Conservation (phyloP, 2,329 filamentous ascomycete species). For the Pseudogymnoascus sp. region DNA sequence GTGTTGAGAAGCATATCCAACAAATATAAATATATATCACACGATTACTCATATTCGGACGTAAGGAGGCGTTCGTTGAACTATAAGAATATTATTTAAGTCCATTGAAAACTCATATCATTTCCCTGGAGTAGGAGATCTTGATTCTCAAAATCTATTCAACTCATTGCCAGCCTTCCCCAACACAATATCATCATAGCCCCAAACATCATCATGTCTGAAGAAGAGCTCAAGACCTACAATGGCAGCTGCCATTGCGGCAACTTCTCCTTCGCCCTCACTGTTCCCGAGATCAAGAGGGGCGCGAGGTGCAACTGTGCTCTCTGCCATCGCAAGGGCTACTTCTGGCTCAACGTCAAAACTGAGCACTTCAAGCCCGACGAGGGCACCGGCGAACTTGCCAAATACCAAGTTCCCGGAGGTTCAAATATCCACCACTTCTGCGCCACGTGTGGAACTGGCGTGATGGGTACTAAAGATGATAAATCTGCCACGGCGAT, state of each 20-base stretch:
- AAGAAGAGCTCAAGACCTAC: slow-evolving; percentile 4
- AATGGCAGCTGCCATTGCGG: slow-evolving; percentile 2
- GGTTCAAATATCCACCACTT: not conserved
- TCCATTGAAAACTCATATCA: not conserved
- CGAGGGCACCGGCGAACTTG: not conserved
- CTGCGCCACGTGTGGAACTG: slow-evolving; percentile 1
- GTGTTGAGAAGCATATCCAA: not conserved
- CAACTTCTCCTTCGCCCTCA: not conserved
- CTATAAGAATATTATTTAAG: not conserved
- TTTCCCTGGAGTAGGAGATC: not conserved
- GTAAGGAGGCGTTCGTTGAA: not conserved
- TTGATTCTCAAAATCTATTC: not conserved
- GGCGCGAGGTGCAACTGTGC: not conserved
- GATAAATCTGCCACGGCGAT: not conserved
- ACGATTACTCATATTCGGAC: not conserved
- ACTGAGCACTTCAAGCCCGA: not conserved
- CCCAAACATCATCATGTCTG: not conserved
- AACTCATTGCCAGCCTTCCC: not conserved
- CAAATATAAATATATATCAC: not conserved
- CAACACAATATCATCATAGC: not conserved
- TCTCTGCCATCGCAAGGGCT: slow-evolving; percentile 6
- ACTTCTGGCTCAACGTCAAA: not conserved
- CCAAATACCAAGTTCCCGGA: not conserved
- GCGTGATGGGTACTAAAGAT: not conserved
- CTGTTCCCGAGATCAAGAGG: not conserved